These are phyloP conservation scores for Scheffersomyces stambukii DNA, from an alignment of 1,139 yeast genomes.

Conservation along the genomic window DNA sequence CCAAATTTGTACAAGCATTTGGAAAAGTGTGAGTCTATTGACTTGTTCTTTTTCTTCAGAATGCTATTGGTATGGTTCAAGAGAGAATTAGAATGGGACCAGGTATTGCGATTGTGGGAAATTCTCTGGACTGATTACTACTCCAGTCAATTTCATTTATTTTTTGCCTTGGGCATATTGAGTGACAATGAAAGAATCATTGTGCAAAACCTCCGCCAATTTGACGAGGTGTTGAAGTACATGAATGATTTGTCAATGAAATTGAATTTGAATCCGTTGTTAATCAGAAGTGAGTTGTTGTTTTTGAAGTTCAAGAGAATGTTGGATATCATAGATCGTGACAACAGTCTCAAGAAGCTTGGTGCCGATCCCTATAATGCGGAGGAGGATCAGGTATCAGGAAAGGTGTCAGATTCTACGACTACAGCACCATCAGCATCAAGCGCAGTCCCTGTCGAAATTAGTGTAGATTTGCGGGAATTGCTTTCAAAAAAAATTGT, in stretches of 20 bases:
- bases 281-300: conserved; percentile 76
- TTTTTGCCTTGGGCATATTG: conserved; percentile 80
- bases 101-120: conserved; percentile 83
- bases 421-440: conserved; percentile 6
- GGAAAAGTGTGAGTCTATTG: conserved; percentile 82
- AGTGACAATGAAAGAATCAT: conserved; percentile 84
- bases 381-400: conserved; percentile 2
- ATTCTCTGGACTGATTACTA: conserved; percentile 84
- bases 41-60: conserved; percentile 88
- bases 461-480: conserved; percentile 48
- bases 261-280: conserved; percentile 66
- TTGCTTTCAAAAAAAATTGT: conserved; percentile 58
- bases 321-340: conserved; percentile 71
- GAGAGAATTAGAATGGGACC: conserved; percentile 82
- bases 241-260: conserved; percentile 85
- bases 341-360: conserved; percentile 25
- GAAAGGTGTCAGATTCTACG: conserved; percentile 9
- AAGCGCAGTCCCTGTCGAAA: conserved; percentile 13
- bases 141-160: conserved; percentile 81
- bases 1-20: conserved; percentile 82
- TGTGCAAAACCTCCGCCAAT: conserved; percentile 64
- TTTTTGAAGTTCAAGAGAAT: conserved; percentile 77
- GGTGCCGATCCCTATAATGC: conserved; percentile 12
- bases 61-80: conserved; percentile 95
- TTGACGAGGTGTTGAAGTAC: conserved; percentile 89